Evolutionary conservation across 805 yeast genomes (phyloP).

Genomic region (Candida namnaoensis): DNA sequence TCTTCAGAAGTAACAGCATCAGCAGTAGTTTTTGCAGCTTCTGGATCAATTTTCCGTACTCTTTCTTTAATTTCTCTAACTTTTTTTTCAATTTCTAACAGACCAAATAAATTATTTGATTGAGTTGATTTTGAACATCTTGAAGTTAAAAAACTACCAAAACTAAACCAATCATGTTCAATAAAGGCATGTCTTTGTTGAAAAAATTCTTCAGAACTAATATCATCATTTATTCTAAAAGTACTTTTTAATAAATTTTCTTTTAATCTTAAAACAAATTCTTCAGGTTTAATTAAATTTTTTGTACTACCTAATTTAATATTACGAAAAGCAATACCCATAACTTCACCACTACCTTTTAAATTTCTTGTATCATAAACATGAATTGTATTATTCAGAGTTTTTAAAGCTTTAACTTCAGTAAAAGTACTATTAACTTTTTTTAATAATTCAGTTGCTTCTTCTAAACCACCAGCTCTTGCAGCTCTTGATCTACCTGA

Average conservation of each 20-base stretch:
- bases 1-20: constrained; percentile 43
- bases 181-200: constrained; percentile 26
- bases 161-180: constrained; percentile 47
- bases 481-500: constrained; percentile 41
- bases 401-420: constrained; percentile 26
- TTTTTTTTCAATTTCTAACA: constrained; percentile 53
- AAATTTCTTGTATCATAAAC: constrained; percentile 64
- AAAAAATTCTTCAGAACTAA: constrained; percentile 15
- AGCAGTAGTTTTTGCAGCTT: constrained; percentile 40
- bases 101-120: constrained; percentile 62
- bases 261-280: constrained; percentile 31
- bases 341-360: constrained; percentile 48
- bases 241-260: constrained; percentile 26
- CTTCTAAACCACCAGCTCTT: constrained; percentile 46
- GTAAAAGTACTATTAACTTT: constrained; percentile 39
- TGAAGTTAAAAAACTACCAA: constrained; percentile 44
- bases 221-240: constrained; percentile 15
- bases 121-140: constrained; percentile 39
- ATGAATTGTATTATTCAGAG: constrained; percentile 28
- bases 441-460: constrained; percentile 35
- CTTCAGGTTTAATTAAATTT: constrained; percentile 37
- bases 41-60: constrained; percentile 31
- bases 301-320: constrained; percentile 49
- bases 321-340: constrained; percentile 56
- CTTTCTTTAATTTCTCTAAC: constrained; percentile 24